Evolutionary conservation across 371 early-diverging fungal genomes (phyloP), one percentile per base, ranked within the genome.

Genomic region (Mortierella sp.): DNA sequence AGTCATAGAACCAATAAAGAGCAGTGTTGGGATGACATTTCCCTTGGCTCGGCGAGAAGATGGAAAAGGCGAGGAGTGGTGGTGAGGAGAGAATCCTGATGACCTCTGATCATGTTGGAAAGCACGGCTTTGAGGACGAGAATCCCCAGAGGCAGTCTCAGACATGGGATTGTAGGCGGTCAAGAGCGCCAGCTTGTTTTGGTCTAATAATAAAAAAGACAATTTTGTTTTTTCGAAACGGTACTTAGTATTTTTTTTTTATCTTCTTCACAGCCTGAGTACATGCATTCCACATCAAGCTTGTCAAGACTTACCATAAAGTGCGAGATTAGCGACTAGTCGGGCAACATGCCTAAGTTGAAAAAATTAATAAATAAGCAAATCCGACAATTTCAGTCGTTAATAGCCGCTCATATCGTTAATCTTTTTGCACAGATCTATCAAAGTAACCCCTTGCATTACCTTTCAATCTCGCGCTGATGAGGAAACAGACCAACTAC

Each of bases 291-390:
- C 18, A 37, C 28, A 5, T 37, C 37, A 37, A 37, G 37, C 5
- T 9, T 37, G 37, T 5, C 9, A 9, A 37, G 37, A 37, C 80
- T 66, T 77, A 86, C 89, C 84, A 72, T 89, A 88, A 28, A 87
- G 80, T 3, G 88, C 85, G 37, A 89, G 70, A 57, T 89, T 89
- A 4, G 89, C 89, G 23, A 89, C 53, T 37, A 86, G 83, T 15
- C 89, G 84, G 21, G 87, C 87, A 15, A 87, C 84, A 77, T 89
- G 89, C 25, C 85, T 82, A 21, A 82, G 80, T 57, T 83, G 79
- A 19, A 67, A 60, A 44, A 64, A 48, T 4, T 47, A n/a, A 16
- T 68, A 62, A 61, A 65, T 37, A 19, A 62, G 52, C 51, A 19
- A 37, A 44, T 66, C 51, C 12, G n/a, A n/a, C n/a, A n/a, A n/a